Evolutionary conservation across 306 rosid species (phyloP).

Genomic region (Prunus dulcis): DNA sequence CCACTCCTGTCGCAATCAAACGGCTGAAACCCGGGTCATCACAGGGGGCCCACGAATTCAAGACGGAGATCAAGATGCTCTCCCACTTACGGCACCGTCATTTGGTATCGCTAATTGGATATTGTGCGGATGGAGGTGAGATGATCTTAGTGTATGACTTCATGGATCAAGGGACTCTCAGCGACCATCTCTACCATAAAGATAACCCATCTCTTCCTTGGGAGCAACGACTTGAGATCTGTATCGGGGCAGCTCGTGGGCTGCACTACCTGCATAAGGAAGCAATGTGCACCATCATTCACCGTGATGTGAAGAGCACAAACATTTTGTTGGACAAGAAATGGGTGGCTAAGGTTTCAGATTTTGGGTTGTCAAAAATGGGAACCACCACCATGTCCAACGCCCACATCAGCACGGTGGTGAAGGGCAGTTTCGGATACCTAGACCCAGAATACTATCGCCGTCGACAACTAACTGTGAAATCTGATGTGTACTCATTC

Average conservation of each 20-base stretch:
- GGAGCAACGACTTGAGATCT: background rate
- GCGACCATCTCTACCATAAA: background rate
- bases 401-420: conserved; percentile 27
- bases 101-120: conserved; percentile 18
- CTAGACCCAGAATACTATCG: conserved; percentile 25
- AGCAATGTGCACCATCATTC: background rate
- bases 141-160: conserved; percentile 27
- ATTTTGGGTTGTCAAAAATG: conserved; percentile 27
- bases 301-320: conserved; percentile 25
- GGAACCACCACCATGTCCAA: background rate
- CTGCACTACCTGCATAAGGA: conserved; percentile 22
- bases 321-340: conserved; percentile 20
- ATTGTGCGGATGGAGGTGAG: conserved; percentile 11
- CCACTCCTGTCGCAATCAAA: conserved; percentile 23
- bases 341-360: conserved; percentile 28
- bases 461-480: conserved; percentile 2
- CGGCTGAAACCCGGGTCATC: conserved; percentile 11
- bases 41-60: conserved; percentile 22
- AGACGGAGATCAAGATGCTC: conserved; percentile 27
- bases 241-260: conserved; percentile 16
- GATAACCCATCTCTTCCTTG: background rate
- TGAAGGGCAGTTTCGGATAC: conserved; percentile 31
- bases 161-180: conserved; percentile 9
- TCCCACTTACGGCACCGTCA: conserved; percentile 25
- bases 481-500: conserved; percentile 29